Base-by-base conservation (phyloP, 352 stramenopile genomes). In the Pilasporangium apinafurcum region DNA sequence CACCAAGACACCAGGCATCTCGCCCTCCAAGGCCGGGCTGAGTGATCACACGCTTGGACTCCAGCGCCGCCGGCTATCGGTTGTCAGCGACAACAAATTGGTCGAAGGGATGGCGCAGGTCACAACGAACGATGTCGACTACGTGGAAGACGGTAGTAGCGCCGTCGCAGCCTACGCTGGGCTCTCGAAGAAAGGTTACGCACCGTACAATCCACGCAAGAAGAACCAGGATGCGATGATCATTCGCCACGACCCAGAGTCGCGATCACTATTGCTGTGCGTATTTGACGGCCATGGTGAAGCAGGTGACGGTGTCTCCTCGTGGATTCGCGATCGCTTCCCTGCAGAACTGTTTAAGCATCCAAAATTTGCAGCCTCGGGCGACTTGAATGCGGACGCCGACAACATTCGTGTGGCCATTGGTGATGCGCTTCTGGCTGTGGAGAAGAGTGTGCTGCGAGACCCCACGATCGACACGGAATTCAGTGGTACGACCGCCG, bases 141-240 rank as follows among this genome's bases (percentile, higher is more conserved):
- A 67, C 35, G 44, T 87, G 9, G 68, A 82, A 27, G 73, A 88
- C 48, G 74, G 69, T 25, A 64, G 48, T 1, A 78, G 66, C 25
- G 70, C 70, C 0, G 68, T 89, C 2, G 71, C 75, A 0, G 62
- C 76, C n/a, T 89, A 86, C 44, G 72, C 80, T 0, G 80, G 80
- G 0, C 61, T 87, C 2, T 86, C 68, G n/a, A 92, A 92, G 62
- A 89, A 88, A 36, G 79, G 76, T 0, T 92, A 92, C 38, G 76
- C 80, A 38, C 74, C 83, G 36, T 98, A 98, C 63, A 98, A 98
- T 53, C 91, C 92, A 13, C 81, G 94, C 30, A 98, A 98, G 75
- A 98, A 98, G 68, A 98, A 98, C 62, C 95, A 98, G 48, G 95
- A 98, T 65, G 76, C 89, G 21, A 85, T 98, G 57, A 90, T 98